phyloP scores from a whole-genome alignment of 768 basidiomycete genomes.

The Mycena filopes region DNA sequence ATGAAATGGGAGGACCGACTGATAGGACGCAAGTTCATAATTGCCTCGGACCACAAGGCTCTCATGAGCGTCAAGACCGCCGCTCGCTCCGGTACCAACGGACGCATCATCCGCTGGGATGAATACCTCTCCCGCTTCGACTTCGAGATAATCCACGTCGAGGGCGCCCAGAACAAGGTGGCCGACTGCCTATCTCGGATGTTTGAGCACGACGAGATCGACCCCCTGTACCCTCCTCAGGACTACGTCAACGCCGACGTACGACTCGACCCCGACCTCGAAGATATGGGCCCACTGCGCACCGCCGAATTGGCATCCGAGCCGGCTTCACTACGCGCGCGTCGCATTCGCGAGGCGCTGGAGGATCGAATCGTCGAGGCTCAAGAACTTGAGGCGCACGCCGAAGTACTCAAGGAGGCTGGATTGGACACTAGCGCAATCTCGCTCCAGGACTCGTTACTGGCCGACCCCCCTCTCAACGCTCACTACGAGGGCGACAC shows the following conservation, averaged over 20 bases:
- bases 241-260: slow-evolving; percentile 1
- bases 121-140: slow-evolving; percentile 33
- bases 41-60: no score
- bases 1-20: no score
- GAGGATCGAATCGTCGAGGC: slow-evolving; percentile 1
- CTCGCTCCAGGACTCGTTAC: background rate
- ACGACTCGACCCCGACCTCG: background rate
- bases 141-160: slow-evolving; percentile 3
- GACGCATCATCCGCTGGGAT: slow-evolving; percentile 2
- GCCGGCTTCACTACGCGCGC: background rate
- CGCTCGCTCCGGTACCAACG: background rate
- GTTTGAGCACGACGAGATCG: background rate
- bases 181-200: background rate
- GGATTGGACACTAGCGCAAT: background rate
- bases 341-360: background rate
- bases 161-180: no score
- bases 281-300: background rate
- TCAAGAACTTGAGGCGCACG: background rate
- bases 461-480: background rate
- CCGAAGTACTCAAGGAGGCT: background rate
- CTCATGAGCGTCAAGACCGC: no score
- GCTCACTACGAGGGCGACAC: background rate
- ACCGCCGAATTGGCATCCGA: background rate
- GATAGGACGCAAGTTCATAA: no score
- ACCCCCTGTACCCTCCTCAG: background rate